Evolutionary conservation across 495 filamentous ascomycete genomes (phyloP).

Genomic region (Chaetomium cochliodes): DNA sequence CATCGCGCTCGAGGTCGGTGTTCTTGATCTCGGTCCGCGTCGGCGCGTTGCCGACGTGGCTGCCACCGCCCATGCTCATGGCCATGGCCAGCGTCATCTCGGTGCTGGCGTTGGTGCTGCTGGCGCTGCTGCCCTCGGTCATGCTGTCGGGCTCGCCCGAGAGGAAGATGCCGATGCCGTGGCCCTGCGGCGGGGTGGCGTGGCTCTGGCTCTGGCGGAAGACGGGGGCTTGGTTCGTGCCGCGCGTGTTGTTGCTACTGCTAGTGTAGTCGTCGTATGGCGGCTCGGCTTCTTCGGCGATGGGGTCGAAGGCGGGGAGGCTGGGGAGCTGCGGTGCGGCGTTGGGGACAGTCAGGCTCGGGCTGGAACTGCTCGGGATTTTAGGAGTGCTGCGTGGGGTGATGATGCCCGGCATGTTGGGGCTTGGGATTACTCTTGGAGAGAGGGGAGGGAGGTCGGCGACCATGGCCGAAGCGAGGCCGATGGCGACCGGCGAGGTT

Average conservation of each 20-base stretch:
- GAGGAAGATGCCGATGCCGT: neutral
- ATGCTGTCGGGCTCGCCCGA: constrained; percentile 8
- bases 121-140: constrained; percentile 33
- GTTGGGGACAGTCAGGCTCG: neutral
- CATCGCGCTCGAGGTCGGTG: neutral
- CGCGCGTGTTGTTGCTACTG: neutral
- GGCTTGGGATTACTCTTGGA: constrained; percentile 19
- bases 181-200: neutral
- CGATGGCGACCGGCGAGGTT: constrained; percentile 27
- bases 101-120: constrained; percentile 30
- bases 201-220: neutral
- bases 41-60: too few relatives aligned
- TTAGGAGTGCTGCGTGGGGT: constrained; percentile 1
- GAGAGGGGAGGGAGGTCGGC: constrained; percentile 30
- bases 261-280: neutral
- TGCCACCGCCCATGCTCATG: neutral
- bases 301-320: constrained; percentile 29
- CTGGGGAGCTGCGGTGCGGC: constrained; percentile 29
- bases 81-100: constrained; percentile 21
- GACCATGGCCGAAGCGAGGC: constrained; percentile 31
- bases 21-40: neutral
- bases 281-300: constrained; percentile 28
- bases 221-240: neutral
- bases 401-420: neutral
- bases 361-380: constrained; percentile 6